Evolutionary conservation across 306 rosid genomes (phyloP).

Genomic region (Vicia faba): DNA sequence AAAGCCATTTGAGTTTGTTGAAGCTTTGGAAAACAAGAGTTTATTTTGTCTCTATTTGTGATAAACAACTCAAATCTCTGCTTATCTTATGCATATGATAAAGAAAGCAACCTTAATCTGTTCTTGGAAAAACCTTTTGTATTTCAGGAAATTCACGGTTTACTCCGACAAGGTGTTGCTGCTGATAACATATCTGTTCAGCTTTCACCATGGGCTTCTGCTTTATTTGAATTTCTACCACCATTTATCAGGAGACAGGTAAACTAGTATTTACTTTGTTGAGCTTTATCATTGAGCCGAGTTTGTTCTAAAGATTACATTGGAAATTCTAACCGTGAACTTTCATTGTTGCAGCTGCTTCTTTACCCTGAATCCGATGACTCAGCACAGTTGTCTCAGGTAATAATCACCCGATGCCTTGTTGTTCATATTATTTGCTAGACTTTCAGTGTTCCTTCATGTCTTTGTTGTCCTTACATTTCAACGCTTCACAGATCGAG

Average conservation of each 20-base stretch:
- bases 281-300: not conserved
- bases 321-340: constrained; percentile 19
- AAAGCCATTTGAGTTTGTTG: constrained; percentile 25
- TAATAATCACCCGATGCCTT: constrained; percentile 39
- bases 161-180: constrained; percentile 76
- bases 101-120: constrained; percentile 1
- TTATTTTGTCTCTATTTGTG: not conserved
- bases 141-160: constrained; percentile 86
- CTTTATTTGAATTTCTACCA: constrained; percentile 91
- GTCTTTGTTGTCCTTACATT: constrained; percentile 26
- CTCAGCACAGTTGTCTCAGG: constrained; percentile 99
- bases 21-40: constrained; percentile 15
- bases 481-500: constrained; percentile 68
- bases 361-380: constrained; percentile 97
- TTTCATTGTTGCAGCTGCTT: constrained; percentile 66
- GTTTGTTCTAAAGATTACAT: too few relatives aligned
- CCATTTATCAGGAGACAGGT: constrained; percentile 93
- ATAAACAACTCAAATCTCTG: not conserved
- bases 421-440: constrained; percentile 7
- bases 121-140: constrained; percentile 30
- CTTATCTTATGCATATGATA: not conserved
- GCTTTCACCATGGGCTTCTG: constrained; percentile 99
- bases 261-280: constrained; percentile 10
- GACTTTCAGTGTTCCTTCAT: constrained; percentile 36
- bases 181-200: constrained; percentile 71